Conservation (phyloP, 805 yeast genomes). For the Barnettozyma botsteinii region DNA sequence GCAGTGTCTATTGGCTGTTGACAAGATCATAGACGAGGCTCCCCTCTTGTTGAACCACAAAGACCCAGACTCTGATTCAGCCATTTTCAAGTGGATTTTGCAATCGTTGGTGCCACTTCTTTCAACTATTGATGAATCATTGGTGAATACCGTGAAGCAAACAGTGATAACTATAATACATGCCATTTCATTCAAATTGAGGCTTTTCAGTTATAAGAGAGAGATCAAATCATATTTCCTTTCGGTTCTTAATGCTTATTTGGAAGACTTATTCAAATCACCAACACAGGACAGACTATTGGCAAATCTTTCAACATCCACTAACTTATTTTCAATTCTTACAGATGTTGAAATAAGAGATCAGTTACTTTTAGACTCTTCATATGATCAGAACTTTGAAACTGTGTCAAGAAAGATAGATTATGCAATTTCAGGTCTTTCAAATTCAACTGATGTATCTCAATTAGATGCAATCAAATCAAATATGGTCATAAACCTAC, state of each 20-base stretch:
- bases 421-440: slow-evolving; percentile 11
- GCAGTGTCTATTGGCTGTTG: slow-evolving; percentile 19
- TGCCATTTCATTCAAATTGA: slow-evolving; percentile 17
- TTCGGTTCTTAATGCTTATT: slow-evolving; percentile 11
- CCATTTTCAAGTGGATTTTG: slow-evolving; percentile 20
- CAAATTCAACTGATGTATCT: slow-evolving; percentile 2
- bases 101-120: slow-evolving; percentile 17
- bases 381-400: slow-evolving; percentile 22
- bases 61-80: slow-evolving; percentile 2
- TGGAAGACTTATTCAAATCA: slow-evolving; percentile 15
- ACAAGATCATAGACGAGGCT: slow-evolving; percentile 17
- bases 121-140: slow-evolving; percentile 9
- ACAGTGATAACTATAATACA: slow-evolving; percentile 20
- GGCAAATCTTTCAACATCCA: slow-evolving; percentile 12
- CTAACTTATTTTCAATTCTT: slow-evolving; percentile 20
- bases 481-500: slow-evolving; percentile 15
- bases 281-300: slow-evolving; percentile 10
- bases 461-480: slow-evolving; percentile 19
- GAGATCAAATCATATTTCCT: slow-evolving; percentile 16
- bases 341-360: slow-evolving; percentile 19
- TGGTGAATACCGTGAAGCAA: slow-evolving; percentile 16
- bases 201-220: slow-evolving; percentile 17
- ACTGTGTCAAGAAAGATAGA: slow-evolving; percentile 22
- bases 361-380: slow-evolving; percentile 17
- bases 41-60: slow-evolving; percentile 19